Conservation (phyloP, 2,329 filamentous ascomycete genomes). For the Trichothecium roseum region DNA sequence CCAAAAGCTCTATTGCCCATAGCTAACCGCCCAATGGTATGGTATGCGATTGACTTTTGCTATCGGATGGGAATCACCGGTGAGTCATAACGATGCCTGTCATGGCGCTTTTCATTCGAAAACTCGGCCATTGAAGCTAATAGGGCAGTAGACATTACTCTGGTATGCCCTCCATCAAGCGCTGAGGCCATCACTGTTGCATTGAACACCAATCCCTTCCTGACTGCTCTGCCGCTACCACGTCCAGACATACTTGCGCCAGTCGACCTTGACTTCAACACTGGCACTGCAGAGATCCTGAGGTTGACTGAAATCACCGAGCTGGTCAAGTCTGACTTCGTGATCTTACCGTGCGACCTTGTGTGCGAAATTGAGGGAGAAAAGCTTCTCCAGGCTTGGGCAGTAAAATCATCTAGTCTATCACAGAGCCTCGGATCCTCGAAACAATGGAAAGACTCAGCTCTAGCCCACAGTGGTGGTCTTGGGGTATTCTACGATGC, state of each 20-base stretch:
- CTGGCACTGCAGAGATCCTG: conserved; percentile 78
- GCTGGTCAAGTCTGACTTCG: conserved; percentile 75
- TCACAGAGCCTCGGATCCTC: conserved; percentile 44
- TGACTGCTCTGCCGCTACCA: conserved; percentile 63
- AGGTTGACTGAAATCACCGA: conserved; percentile 71
- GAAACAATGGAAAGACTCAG: conserved; percentile 17
- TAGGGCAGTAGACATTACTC: conserved; percentile 42
- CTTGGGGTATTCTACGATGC: conserved; percentile 89
- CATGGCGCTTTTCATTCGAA: background rate
- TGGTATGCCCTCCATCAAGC: conserved; percentile 55
- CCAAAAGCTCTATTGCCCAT: conserved; percentile 76
- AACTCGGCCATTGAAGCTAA: conserved; percentile 11
- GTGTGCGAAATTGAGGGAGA: conserved; percentile 83
- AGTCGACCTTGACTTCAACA: conserved; percentile 65
- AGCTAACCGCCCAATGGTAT: conserved; percentile 80
- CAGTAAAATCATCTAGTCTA: conserved; percentile 69
- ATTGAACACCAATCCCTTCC: conserved; percentile 65
- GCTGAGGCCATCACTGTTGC: conserved; percentile 57
- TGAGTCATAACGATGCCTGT: conserved; percentile 26
- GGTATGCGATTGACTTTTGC: conserved; percentile 81
- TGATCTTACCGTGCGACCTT: conserved; percentile 86
- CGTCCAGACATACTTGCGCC: conserved; percentile 70
- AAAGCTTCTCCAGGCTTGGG: conserved; percentile 80
- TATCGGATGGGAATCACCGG: conserved; percentile 70
- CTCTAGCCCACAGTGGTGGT: conserved; percentile 52